Conservation (phyloP, 306 rosid species). For the Coriaria nepalensis region DNA sequence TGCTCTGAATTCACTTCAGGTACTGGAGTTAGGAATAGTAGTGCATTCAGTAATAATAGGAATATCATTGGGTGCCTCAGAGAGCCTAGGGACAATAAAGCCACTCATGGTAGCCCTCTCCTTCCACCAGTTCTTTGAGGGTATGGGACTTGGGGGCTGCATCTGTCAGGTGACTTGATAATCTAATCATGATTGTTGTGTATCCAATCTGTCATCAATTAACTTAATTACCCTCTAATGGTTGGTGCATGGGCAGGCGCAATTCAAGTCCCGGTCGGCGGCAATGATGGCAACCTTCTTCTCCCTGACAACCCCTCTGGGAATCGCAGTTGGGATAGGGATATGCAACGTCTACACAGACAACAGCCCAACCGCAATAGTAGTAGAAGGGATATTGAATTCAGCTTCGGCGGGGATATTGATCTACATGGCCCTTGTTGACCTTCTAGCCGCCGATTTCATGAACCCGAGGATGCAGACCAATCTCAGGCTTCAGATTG, state of each 20-base stretch:
- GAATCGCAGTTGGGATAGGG: slow-evolving; percentile 56
- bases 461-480: slow-evolving; percentile 50
- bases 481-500: slow-evolving; percentile 32
- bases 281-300: slow-evolving; percentile 54
- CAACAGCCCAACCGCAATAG: slow-evolving; percentile 33
- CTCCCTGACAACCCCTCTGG: slow-evolving; percentile 69
- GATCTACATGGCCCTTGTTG: slow-evolving; percentile 75
- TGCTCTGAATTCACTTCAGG: slow-evolving; percentile 24
- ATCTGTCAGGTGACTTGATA: slow-evolving; percentile 48
- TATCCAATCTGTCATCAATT: too few species aligned
- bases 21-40: slow-evolving; percentile 71
- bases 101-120: slow-evolving; percentile 59
- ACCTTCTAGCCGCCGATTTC: slow-evolving; percentile 64
- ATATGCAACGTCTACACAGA: slow-evolving; percentile 37
- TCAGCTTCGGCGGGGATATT: slow-evolving; percentile 72
- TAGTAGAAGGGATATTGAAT: slow-evolving; percentile 47
- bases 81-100: slow-evolving; percentile 38
- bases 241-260: slow-evolving; percentile 38
- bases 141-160: slow-evolving; percentile 89
- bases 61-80: slow-evolving; percentile 49
- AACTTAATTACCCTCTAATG: too few species aligned
- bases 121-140: slow-evolving; percentile 87
- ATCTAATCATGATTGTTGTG: not conserved
- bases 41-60: slow-evolving; percentile 81
- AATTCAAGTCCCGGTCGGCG: slow-evolving; percentile 42